A percentile compares a stretch with the other conserved stretches of the same genome.
phyloP scores from a whole-genome alignment of 305 asterid genomes.

The Fraxinus floribunda region DNA sequence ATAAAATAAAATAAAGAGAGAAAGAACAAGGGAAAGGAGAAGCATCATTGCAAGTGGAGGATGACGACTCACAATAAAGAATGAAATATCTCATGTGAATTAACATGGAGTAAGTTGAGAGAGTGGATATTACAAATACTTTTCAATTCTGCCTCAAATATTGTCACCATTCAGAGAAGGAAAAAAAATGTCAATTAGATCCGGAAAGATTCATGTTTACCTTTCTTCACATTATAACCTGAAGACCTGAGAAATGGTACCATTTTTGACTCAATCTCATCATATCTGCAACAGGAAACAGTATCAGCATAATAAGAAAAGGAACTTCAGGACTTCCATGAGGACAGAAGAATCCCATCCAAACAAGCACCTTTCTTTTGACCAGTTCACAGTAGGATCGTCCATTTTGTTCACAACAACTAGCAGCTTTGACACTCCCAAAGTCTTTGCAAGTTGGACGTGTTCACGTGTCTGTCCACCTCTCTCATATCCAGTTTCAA shows the following conservation, averaged over 20 bases:
- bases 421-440: constrained; percentile 86
- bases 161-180: neutral
- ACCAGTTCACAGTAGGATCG: constrained; percentile 95
- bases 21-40: neutral
- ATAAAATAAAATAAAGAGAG: neutral
- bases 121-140: neutral
- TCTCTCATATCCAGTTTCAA: constrained; percentile 97
- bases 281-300: constrained; percentile 54
- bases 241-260: constrained; percentile 63
- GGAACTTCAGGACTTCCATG: constrained; percentile 9
- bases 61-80: neutral
- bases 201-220: constrained; percentile 30
- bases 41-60: neutral
- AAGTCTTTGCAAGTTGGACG: constrained; percentile 94
- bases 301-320: constrained; percentile 11
- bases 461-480: constrained; percentile 99
- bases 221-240: constrained; percentile 92
- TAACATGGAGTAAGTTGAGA: neutral
- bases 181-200: neutral
- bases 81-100: neutral
- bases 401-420: constrained; percentile 98
- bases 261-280: constrained; percentile 88
- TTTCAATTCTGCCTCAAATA: neutral
- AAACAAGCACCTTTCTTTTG: constrained; percentile 73
- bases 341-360: neutral